Evolutionary conservation across 2,329 filamentous ascomycete species (phyloP), one percentile per base, ranked within the genome.

Genomic region (Aspergillus thermomutatus): DNA sequence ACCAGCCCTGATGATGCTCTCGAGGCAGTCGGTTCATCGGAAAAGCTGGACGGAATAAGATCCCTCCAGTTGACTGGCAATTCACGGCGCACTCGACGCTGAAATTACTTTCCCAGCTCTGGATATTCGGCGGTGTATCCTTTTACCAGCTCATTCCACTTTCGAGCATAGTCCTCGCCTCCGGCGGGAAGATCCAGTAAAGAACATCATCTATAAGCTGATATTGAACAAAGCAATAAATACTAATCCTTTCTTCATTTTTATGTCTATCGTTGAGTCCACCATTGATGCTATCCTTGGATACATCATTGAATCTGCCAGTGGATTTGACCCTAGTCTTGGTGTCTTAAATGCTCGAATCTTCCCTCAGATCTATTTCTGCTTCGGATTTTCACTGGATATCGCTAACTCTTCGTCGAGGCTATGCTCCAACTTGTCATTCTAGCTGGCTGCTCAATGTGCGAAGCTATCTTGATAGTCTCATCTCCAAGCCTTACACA

Each of bases 31-130:
- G 78, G 74, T 49, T 75, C 76, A 0, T 76, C 74, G 0, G 82
- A 79, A 61, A 85, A 81, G 9, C 65, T 66, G 17, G 68, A 64
- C 0, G 82, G 83, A 41, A 85, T 80, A 25, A 80, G 61, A 3
- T 79, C 72, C 26, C 76, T 75, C 82, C 82, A 85, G 62, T 82
- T 72, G 10, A 67, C 58, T 0, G 75, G 74, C 40, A 85, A 66
- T 51, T 80, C 72, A 25, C 83, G 83, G 9, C 72, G 69, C 1
- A 82, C 68, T 5, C 83, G 76, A 23, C 68, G 65, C 48, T 76
- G 70, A 63, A 85, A 83, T 52, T 83, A 79, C 43, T 62, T 78
- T 52, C 65, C 75, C 25, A 82, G 71, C 7, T 81, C 76, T 0
- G 82, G 80, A 55, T 81, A 74, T 23, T 74, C 67, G 2, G 66